Conservation (phyloP, 768 basidiomycete genomes). For the Trametes punicea region DNA sequence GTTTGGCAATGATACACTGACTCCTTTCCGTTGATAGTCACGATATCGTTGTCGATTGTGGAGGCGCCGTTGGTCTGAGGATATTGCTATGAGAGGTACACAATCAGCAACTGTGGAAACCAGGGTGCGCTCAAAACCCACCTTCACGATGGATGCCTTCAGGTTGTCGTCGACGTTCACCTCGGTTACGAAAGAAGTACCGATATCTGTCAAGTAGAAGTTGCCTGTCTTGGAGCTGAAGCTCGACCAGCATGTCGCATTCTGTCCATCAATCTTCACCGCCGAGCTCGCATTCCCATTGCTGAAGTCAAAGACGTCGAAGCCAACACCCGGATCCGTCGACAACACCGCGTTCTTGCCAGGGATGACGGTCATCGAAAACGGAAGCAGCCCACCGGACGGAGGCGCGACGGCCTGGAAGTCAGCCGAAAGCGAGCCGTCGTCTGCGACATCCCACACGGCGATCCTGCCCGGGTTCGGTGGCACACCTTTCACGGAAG, state of each 20-base stretch:
- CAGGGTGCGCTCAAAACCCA: slow-evolving; percentile 7
- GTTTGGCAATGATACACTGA: not conserved
- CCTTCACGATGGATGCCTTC: slow-evolving; percentile 43
- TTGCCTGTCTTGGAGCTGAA: slow-evolving; percentile 31
- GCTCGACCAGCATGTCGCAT: slow-evolving; percentile 31
- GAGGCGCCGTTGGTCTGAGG: slow-evolving; percentile 14
- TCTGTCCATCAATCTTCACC: slow-evolving; percentile 28
- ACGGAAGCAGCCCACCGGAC: slow-evolving; percentile 44
- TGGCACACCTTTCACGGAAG: slow-evolving; percentile 47
- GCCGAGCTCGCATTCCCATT: slow-evolving; percentile 20
- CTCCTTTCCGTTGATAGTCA: slow-evolving; percentile 21
- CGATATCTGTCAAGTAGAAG: slow-evolving; percentile 32
- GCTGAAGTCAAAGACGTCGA: slow-evolving; percentile 30
- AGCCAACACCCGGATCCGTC: slow-evolving; percentile 30
- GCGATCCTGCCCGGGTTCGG: slow-evolving; percentile 48
- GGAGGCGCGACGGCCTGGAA: slow-evolving; percentile 37
- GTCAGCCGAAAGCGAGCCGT: slow-evolving; percentile 43
- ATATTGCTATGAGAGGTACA: slow-evolving; percentile 20
- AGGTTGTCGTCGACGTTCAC: slow-evolving; percentile 45
- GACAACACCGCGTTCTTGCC: slow-evolving; percentile 30
- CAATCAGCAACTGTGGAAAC: not conserved
- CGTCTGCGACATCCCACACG: slow-evolving; percentile 42
- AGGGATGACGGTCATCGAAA: slow-evolving; percentile 40
- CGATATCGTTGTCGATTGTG: slow-evolving; percentile 25
- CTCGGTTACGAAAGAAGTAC: slow-evolving; percentile 37